Conservation (phyloP, 2,329 filamentous ascomycete species). For the Thelonectria blattea region DNA sequence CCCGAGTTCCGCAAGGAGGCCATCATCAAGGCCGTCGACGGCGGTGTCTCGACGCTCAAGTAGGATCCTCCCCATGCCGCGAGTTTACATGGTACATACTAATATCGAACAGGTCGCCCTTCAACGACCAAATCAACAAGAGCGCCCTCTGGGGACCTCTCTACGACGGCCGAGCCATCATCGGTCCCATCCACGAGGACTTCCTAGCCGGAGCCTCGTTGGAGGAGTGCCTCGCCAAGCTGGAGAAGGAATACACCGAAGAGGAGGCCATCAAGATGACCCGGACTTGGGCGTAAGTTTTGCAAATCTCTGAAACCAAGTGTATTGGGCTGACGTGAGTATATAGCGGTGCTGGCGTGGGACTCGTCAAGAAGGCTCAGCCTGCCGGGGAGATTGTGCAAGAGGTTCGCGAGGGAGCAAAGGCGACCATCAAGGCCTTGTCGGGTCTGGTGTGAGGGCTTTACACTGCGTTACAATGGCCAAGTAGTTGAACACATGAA, state of each 20-base stretch:
- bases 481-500: too few relatives aligned
- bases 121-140: slow-evolving; percentile 50
- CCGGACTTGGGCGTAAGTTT: slow-evolving; percentile 48
- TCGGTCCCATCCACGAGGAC: slow-evolving; percentile 48
- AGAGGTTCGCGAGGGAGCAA: slow-evolving; percentile 48
- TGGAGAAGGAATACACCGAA: slow-evolving; percentile 46
- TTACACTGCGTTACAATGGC: not conserved
- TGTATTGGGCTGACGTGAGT: slow-evolving; percentile 11
- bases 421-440: slow-evolving; percentile 42
- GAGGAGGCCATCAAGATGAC: slow-evolving; percentile 43
- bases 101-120: slow-evolving; percentile 41
- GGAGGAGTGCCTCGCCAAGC: slow-evolving; percentile 49
- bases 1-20: slow-evolving; percentile 49
- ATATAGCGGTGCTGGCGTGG: slow-evolving; percentile 54
- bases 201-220: slow-evolving; percentile 48
- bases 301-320: not conserved
- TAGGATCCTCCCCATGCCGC: slow-evolving; percentile 27
- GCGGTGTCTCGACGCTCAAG: slow-evolving; percentile 54
- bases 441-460: slow-evolving; percentile 23
- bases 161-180: slow-evolving; percentile 53
- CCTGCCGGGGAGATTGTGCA: slow-evolving; percentile 52
- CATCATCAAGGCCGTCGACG: slow-evolving; percentile 50
- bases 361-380: slow-evolving; percentile 49
- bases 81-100: not conserved
- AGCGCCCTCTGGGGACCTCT: slow-evolving; percentile 48